Evolutionary conservation across 768 basidiomycete genomes (phyloP).

Genomic region (Leccinum barrowsii): DNA sequence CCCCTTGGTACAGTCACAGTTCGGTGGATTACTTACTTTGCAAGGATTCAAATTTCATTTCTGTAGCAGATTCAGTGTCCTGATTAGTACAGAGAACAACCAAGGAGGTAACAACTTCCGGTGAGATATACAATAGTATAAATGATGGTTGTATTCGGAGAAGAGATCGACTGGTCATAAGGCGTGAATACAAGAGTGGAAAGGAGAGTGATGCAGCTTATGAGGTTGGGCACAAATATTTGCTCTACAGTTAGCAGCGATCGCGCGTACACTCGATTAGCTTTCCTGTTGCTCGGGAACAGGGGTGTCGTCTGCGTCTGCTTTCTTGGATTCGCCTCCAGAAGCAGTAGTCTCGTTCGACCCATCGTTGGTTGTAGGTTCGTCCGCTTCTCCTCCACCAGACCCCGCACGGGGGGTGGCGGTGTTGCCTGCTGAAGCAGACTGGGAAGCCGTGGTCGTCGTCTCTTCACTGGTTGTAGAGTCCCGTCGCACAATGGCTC

Average conservation of each 20-base stretch:
- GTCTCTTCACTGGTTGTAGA: conserved; percentile 54
- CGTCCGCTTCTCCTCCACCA: conserved; percentile 21
- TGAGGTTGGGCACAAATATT: not conserved
- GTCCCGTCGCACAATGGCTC: conserved; percentile 38
- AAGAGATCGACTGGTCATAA: conserved; percentile 1
- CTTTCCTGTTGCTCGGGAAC: conserved; percentile 1
- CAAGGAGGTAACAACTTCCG: not conserved
- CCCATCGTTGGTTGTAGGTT: not conserved
- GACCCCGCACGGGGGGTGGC: conserved; percentile 4
- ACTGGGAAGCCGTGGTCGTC: conserved; percentile 32
- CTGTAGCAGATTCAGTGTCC: not conserved
- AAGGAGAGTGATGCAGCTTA: conserved; percentile 1
- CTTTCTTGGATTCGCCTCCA: conserved; percentile 6
- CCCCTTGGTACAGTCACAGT: not conserved
- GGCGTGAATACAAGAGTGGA: conserved; percentile 2
- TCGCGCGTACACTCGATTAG: not conserved
- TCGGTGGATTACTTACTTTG: no score
- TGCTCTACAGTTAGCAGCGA: not conserved
- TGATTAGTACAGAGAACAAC: conserved; percentile 16
- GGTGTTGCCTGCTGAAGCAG: conserved; percentile 28
- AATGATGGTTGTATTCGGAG: conserved; percentile 1
- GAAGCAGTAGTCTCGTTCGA: conserved; percentile 1
- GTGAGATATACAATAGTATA: conserved; percentile 13
- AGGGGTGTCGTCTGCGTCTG: not conserved
- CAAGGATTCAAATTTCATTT: conserved; percentile 3